Base-by-base conservation (phyloP, 176 grass and related monocot genomes). In the Dendrocalamus sinicus region DNA sequence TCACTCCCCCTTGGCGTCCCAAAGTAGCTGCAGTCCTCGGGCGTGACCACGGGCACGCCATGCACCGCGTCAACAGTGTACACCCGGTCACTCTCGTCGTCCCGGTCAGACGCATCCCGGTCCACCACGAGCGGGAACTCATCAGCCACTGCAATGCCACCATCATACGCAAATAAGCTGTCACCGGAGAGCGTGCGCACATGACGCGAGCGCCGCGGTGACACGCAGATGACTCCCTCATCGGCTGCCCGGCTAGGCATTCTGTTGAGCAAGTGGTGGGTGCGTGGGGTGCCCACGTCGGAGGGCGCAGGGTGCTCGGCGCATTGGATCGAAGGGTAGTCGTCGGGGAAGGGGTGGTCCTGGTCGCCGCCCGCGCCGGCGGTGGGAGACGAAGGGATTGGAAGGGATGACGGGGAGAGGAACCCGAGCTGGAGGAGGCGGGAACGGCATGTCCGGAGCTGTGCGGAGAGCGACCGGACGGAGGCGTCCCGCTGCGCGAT, bases 41-140 rank as follows among this genome's bases (percentile, higher is more conserved):
- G 69, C 12, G 69, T 67, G 13, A 79, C 64, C 2, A 89, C 62
- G 0, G 86, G 81, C 84, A 89, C 86, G 24, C 87, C 48, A 10
- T 92, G 93, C 40, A 98, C 89, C 0, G 89, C 88, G 37, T 93
- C 93, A 4, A 98, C 86, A 6, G 89, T 93, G 77, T 88, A 98
- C 41, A 95, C 89, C 32, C 80, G 80, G 66, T 92, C 89, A 17
- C 41, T 24, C 12, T 84, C 67, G 4, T 90, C 80, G 37, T 89
- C 86, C 30, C 7, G 9, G 6, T 72, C 87, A 6, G 60, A 78
- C 5, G 47, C 32, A 14, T 67, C 72, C 63, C 74, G 51, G 52
- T 80, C 73, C 20, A 86, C 24, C 10, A 60, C 20, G 20, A 77
- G 79, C 2, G 74, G 85, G 68, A 83, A 84, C 8, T 90, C 93